These are phyloP conservation scores for Aspergillus mulundensis DNA, from an alignment of 495 filamentous ascomycete genomes.

Conservation along the genomic window DNA sequence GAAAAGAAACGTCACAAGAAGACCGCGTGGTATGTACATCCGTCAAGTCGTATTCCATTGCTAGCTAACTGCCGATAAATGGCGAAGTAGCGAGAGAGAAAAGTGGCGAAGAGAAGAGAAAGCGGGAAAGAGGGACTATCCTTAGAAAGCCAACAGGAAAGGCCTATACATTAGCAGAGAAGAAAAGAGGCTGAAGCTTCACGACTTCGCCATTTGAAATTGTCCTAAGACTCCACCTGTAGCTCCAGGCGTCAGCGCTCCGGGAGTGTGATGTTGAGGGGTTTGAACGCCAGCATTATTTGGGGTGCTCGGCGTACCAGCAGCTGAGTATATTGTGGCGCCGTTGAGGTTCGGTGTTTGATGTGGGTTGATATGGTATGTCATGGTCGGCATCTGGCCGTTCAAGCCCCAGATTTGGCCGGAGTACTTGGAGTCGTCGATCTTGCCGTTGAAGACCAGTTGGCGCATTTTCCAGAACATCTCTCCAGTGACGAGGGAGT, in stretches of 20 bases:
- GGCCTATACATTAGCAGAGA: constrained; percentile 16
- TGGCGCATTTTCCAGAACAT: constrained; percentile 88
- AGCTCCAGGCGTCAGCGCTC: constrained; percentile 64
- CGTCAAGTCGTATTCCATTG: constrained; percentile 22
- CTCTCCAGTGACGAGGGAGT: constrained; percentile 86
- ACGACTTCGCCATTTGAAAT: constrained; percentile 42
- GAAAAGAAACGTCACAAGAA: neutral
- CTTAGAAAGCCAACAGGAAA: constrained; percentile 1
- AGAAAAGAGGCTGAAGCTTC: constrained; percentile 16
- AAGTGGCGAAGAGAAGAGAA: constrained; percentile 2
- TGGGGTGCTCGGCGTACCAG: constrained; percentile 69
- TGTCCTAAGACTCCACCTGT: constrained; percentile 55
- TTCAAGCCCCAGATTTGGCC: constrained; percentile 89
- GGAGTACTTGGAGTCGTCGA: constrained; percentile 66
- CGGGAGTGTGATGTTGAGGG: constrained; percentile 48
- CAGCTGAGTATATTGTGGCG: constrained; percentile 51
- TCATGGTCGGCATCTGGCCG: constrained; percentile 49
- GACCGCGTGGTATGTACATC: constrained; percentile 27
- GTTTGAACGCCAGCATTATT: constrained; percentile 61
- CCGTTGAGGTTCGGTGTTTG: constrained; percentile 55
- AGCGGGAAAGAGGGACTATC: neutral
- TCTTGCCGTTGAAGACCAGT: constrained; percentile 77
- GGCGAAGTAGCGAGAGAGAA: constrained; percentile 1
- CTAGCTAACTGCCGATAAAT: neutral
- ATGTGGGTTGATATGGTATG: constrained; percentile 42